Conservation (phyloP, 768 basidiomycete species). For the Wakefieldia striispora region DNA sequence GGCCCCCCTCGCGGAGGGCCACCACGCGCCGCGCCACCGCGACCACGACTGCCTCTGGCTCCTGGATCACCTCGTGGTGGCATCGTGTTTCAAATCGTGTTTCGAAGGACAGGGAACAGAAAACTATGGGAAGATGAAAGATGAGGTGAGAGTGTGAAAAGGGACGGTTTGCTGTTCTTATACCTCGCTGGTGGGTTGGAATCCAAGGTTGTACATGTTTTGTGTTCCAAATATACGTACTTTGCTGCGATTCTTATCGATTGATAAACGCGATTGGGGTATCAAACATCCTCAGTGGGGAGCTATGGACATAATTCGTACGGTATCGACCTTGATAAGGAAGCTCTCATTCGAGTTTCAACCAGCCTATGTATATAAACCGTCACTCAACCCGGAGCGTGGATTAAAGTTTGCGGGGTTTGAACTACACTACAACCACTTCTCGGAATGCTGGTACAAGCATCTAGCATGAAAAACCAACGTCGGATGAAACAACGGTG, state of each 20-base stretch:
- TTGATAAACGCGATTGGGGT: too few species aligned
- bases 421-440: too few species aligned
- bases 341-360: slow-evolving; percentile 31
- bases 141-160: slow-evolving; percentile 11
- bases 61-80: slow-evolving; percentile 35
- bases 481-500: too few species aligned
- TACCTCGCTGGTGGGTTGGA: slow-evolving; percentile 4
- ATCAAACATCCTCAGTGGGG: not conserved
- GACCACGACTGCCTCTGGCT: slow-evolving; percentile 21
- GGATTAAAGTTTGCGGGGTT: too few species aligned
- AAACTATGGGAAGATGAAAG: slow-evolving; percentile 14
- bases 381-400: too few species aligned
- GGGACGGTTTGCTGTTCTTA: slow-evolving; percentile 16
- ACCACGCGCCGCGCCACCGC: slow-evolving; percentile 25
- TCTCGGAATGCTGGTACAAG: too few species aligned
- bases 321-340: not conserved
- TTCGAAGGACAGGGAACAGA: not conserved
- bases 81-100: slow-evolving; percentile 28
- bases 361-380: slow-evolving; percentile 66
- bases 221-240: slow-evolving; percentile 3
- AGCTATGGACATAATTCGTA: too few species aligned
- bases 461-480: too few species aligned
- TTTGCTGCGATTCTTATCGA: not conserved
- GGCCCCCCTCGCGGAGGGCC: slow-evolving; percentile 31
- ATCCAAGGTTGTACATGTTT: slow-evolving; percentile 28